Evolutionary conservation across 2,329 filamentous ascomycete species (phyloP), one percentile per base, ranked within the genome.

Genomic region (Bipolaris zeicola): DNA sequence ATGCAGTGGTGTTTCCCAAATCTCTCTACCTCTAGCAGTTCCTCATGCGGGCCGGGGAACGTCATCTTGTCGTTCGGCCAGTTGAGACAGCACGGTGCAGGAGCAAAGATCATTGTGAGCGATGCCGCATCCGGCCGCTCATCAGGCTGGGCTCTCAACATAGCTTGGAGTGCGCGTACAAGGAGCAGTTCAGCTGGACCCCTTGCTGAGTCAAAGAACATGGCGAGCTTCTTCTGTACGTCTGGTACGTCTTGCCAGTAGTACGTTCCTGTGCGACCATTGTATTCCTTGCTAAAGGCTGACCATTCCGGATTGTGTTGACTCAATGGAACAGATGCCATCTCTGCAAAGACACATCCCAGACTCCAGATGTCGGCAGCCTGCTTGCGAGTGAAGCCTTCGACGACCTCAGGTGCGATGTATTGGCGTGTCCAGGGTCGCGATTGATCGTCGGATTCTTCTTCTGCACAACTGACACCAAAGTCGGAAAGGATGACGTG

Each of bases 321-420:
- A 38, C 62, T 55, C 24, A 71, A 68, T 6, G 69, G 56, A 33
- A 66, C 60, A 22, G 65, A 63, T 24, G 91, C 91, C 94, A 99
- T 98, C 77, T 99, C 95, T 31, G 96, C 84, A 64, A 99, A 91
- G 39, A 99, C 95, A 72, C 95, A 99, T 50, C 95, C 94, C 11
- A 99, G 84, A 16, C 92, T 96, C 95, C 95, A 99, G 57, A 98
- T 89, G 72, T 99, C 94, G 6, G 75, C 68, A n/a, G 71, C 67
- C 56, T 67, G 61, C 28, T 69, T 68, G 36, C 73, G 70, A 34
- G 58, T 59, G 16, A 62, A 59, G 31, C 68, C 67, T n/a, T 62
- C 59, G 1, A 68, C 63, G 4, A 74, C 70, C 52, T 77, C 75
- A 0, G 73, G 75, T 1, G 75, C 75, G 13, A 67, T 66, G 51